Base-by-base conservation (phyloP, 2,329 filamentous ascomycete genomes). In the Neurospora crassa region DNA sequence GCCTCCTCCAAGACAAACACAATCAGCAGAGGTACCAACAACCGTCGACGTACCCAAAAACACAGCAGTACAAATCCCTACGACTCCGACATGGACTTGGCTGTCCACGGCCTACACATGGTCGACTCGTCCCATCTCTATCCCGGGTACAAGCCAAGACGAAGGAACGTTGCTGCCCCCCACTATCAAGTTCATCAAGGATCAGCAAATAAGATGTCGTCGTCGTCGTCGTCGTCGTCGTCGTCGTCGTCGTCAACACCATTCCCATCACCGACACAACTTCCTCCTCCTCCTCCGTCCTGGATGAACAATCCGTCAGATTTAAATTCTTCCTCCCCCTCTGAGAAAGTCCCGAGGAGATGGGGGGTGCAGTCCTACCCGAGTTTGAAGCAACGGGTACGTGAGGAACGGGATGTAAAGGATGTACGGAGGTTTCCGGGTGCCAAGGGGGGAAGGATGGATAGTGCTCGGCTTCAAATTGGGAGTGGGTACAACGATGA, bases 391-490 rank as follows among this genome's bases (percentile, higher is more conserved):
- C 14, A 59, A 5, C 34, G 18, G 18, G 14, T 63, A 16, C 2
- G 24, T 34, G 24, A 53, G 47, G 20, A 29, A 29, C 6, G 12
- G 40, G 69, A 53, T n/a, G 14, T n/a, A 45, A 59, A 18, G 70
- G n/a, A 53, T 37, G 18, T 37, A 59, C 59, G 20, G 70, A n/a
- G 67, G 63, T 63, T 53, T 24, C 24, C 24, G 24, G 24, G 24
- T 59, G 34, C 34, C n/a, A 69, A 42, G 71, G 72, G 45, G 69
- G 68, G 71, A 71, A 8, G 34, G 1, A 37, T 8, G 34, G 1
- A 37, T 1, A 1, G 4, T 37, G 7, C 34, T 37, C 34, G 7
- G 34, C 34, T 37, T 37, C 34, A 37, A 8, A 8, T 37, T 7
- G 34, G 34, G 7, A 37, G 6, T 0, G 34, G 34, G 7, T 8